Evolutionary conservation across 2,329 filamentous ascomycete species (phyloP).

Genomic region (Podosphaera leucotricha): DNA sequence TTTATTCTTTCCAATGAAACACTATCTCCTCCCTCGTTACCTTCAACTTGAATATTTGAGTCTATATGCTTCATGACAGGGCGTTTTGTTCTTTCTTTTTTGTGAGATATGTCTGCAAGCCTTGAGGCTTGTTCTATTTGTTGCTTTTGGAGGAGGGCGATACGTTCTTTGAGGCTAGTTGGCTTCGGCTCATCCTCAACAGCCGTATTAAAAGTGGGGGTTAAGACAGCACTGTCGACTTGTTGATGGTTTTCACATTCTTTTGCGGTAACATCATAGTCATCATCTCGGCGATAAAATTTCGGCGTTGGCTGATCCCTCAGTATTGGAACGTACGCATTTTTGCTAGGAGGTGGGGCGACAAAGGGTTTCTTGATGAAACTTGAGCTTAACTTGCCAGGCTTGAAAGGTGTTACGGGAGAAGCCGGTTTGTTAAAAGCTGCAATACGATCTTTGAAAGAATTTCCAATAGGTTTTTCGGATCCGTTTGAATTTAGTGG

Average conservation of each 20-base stretch:
- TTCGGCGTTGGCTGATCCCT: conserved; percentile 48
- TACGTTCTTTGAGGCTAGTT: conserved; percentile 80
- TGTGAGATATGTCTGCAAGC: conserved; percentile 52
- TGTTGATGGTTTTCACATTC: conserved; percentile 41
- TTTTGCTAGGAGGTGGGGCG: conserved; percentile 74
- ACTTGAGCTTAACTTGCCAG: conserved; percentile 34
- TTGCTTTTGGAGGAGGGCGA: conserved; percentile 80
- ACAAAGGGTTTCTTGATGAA: conserved; percentile 98
- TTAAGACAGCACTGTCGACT: conserved; percentile 44
- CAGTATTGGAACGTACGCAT: conserved; percentile 64
- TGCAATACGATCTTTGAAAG: conserved; percentile 88
- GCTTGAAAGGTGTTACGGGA: conserved; percentile 67
- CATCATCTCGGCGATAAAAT: conserved; percentile 70
- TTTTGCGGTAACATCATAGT: conserved; percentile 44
- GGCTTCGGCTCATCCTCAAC: conserved; percentile 71
- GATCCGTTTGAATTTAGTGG: conserved; percentile 38
- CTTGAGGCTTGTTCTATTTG: conserved; percentile 73
- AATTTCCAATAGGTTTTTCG: conserved; percentile 52
- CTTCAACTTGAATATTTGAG: conserved; percentile 20
- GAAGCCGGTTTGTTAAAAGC: conserved; percentile 87
- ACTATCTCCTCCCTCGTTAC: conserved; percentile 16
- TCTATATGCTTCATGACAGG: conserved; percentile 43
- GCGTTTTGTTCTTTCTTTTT: conserved; percentile 74
- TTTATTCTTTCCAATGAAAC: conserved; percentile 22
- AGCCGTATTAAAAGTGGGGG: conserved; percentile 22